phyloP scores from a whole-genome alignment of 2,329 filamentous ascomycete species.

The Westerdykella sp. region DNA sequence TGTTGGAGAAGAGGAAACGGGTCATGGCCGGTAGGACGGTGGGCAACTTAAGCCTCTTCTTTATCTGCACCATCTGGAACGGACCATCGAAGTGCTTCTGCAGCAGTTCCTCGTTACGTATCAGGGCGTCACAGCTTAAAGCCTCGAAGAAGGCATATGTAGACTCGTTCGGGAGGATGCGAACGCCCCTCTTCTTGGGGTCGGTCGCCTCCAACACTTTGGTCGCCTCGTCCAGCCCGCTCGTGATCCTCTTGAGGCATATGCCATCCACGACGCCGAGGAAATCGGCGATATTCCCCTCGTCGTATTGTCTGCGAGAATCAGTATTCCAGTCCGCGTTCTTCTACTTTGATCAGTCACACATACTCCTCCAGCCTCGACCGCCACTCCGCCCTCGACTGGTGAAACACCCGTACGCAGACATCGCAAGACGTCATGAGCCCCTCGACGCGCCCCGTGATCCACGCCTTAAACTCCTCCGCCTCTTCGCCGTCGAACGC shows the following conservation, averaged over 20 bases:
- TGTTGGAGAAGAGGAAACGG: constrained; percentile 72
- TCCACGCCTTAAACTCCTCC: constrained; percentile 36
- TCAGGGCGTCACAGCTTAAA: constrained; percentile 74
- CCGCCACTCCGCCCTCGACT: constrained; percentile 38
- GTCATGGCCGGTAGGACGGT: constrained; percentile 76
- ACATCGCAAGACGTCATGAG: constrained; percentile 46
- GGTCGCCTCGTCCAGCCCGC: constrained; percentile 39
- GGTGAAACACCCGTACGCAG: constrained; percentile 46
- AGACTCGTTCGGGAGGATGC: constrained; percentile 51
- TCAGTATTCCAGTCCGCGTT: constrained; percentile 7
- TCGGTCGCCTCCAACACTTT: constrained; percentile 41
- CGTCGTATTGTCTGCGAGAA: constrained; percentile 32
- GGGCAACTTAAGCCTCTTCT: constrained; percentile 69
- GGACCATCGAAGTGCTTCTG: constrained; percentile 68
- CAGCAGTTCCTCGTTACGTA: constrained; percentile 52
- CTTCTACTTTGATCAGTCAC: background rate
- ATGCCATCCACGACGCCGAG: constrained; percentile 42
- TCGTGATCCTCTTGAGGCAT: constrained; percentile 41
- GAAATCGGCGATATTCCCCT: constrained; percentile 39
- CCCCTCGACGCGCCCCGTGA: constrained; percentile 35
- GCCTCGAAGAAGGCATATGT: constrained; percentile 82
- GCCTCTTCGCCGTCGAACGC: constrained; percentile 46
- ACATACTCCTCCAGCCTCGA: constrained; percentile 34
- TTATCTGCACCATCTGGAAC: constrained; percentile 73
- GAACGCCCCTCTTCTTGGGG: constrained; percentile 46